These are phyloP conservation scores for Russula sp. DNA, from an alignment of 768 basidiomycete genomes.

Conservation along the genomic window DNA sequence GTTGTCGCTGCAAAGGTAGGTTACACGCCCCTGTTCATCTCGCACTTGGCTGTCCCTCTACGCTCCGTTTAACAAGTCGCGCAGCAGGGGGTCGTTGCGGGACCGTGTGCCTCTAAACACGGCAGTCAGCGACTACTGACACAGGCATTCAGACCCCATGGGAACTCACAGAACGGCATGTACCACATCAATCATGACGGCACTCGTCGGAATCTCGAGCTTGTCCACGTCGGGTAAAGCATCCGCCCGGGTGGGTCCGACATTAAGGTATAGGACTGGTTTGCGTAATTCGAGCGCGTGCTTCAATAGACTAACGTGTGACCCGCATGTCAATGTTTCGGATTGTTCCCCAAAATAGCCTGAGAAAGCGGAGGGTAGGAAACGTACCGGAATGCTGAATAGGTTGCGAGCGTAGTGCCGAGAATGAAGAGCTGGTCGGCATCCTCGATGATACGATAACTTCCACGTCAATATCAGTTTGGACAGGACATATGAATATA, in stretches of 20 bases:
- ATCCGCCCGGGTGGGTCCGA: slow-evolving; percentile 88
- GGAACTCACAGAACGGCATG: slow-evolving; percentile 51
- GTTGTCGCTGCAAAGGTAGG: background rate
- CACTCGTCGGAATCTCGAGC: slow-evolving; percentile 69
- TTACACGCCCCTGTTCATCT: background rate
- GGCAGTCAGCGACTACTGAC: background rate
- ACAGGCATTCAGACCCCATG: background rate
- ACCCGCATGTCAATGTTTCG: slow-evolving; percentile 26
- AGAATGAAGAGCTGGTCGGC: slow-evolving; percentile 70
- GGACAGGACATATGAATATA: background rate
- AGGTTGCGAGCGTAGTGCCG: slow-evolving; percentile 91
- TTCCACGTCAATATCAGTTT: slow-evolving; percentile 27
- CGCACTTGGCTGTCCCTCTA: slow-evolving; percentile 29
- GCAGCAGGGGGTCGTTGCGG: slow-evolving; percentile 40
- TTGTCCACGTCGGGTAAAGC: slow-evolving; percentile 61
- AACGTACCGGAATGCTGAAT: slow-evolving; percentile 77
- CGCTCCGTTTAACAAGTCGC: slow-evolving; percentile 49
- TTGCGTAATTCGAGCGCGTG: slow-evolving; percentile 70
- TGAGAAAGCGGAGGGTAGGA: background rate
- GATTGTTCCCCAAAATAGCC: background rate
- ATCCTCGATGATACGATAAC: slow-evolving; percentile 51
- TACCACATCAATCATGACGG: slow-evolving; percentile 65
- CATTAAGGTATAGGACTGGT: slow-evolving; percentile 75
- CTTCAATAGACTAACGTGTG: slow-evolving; percentile 52
- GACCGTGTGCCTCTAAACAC: slow-evolving; percentile 42